These are phyloP conservation scores for Volvariella volvacea DNA, from an alignment of 1,284 basidiomycete species.

Conservation along the genomic window DNA sequence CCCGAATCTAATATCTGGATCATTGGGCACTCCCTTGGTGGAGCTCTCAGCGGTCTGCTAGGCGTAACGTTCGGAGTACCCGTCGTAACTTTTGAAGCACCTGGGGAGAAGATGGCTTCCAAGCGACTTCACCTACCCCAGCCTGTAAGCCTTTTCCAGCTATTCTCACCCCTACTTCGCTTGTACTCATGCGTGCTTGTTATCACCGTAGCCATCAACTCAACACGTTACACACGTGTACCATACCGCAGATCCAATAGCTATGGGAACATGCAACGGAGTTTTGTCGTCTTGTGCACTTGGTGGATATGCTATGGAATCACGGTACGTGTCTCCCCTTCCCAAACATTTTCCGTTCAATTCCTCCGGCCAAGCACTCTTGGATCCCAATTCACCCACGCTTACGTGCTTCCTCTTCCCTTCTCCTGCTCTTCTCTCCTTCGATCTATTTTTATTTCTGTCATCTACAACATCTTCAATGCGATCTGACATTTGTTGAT, in stretches of 20 bases:
- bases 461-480: too few relatives aligned
- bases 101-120: slow-evolving; percentile 86
- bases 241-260: slow-evolving; percentile 83
- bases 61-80: slow-evolving; percentile 92
- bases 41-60: slow-evolving; percentile 80
- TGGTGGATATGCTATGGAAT: slow-evolving; percentile 76
- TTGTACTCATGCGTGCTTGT: too few relatives aligned
- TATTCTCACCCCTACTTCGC: slow-evolving; percentile 2
- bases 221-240: slow-evolving; percentile 79
- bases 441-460: slow-evolving; percentile 14
- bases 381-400: too few relatives aligned
- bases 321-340: slow-evolving; percentile 45
- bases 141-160: slow-evolving; percentile 44
- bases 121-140: slow-evolving; percentile 83
- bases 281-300: slow-evolving; percentile 66
- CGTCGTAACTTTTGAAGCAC: slow-evolving; percentile 85
- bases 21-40: slow-evolving; percentile 84
- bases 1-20: slow-evolving; percentile 93
- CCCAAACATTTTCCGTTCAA: too few relatives aligned
- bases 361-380: too few relatives aligned
- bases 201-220: slow-evolving; percentile 52
- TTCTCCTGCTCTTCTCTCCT: slow-evolving; percentile 12
- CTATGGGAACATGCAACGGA: slow-evolving; percentile 81
- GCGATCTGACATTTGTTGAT: too few relatives aligned
- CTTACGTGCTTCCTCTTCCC: slow-evolving; percentile 1